Evolutionary conservation across 371 early-diverging fungal genomes (phyloP).

Genomic region (Mycotypha africana): DNA sequence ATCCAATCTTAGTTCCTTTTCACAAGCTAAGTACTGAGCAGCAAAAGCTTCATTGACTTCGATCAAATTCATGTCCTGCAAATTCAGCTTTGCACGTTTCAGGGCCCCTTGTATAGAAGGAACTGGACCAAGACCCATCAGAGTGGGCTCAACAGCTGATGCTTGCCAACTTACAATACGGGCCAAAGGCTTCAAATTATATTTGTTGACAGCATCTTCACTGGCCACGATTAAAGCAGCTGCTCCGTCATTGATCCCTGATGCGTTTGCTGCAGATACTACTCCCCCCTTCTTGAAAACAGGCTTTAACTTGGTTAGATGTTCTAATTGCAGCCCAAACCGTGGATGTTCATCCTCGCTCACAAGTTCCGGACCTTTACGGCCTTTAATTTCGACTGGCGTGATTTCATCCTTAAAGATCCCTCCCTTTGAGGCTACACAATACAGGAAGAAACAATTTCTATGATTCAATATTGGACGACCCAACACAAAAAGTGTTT

Average conservation of each 20-base stretch:
- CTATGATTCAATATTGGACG: too few species aligned
- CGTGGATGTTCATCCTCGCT: conserved; percentile 90
- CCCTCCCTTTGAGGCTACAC: conserved; percentile 50
- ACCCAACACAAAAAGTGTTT: too few species aligned
- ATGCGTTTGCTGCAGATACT: conserved; percentile 94
- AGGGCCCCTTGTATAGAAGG: conserved; percentile 88
- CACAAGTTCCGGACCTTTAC: conserved; percentile 63
- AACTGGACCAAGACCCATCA: conserved; percentile 95
- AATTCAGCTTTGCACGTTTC: conserved; percentile 68
- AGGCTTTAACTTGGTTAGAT: conserved; percentile 72
- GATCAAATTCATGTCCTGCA: conserved; percentile 85
- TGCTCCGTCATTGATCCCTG: conserved; percentile 96
- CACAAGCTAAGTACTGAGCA: conserved; percentile 87
- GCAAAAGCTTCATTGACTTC: conserved; percentile 99
- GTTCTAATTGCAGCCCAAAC: conserved; percentile 74
- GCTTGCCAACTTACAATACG: conserved; percentile 84
- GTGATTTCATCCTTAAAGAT: conserved; percentile 79
- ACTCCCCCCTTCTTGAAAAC: conserved; percentile 91
- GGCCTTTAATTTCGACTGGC: conserved; percentile 81
- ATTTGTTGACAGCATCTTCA: conserved; percentile 79
- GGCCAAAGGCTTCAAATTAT: conserved; percentile 80
- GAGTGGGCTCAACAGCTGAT: conserved; percentile 77
- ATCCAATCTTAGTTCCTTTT: conserved; percentile 83
- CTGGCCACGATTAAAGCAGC: conserved; percentile 86
- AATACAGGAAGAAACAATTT: too few species aligned